Percentiles rank a stretch among this genome's conserved stretches.
Evolutionary conservation across 2,329 filamentous ascomycete species (phyloP).

Genomic region (Cercospora sojina): DNA sequence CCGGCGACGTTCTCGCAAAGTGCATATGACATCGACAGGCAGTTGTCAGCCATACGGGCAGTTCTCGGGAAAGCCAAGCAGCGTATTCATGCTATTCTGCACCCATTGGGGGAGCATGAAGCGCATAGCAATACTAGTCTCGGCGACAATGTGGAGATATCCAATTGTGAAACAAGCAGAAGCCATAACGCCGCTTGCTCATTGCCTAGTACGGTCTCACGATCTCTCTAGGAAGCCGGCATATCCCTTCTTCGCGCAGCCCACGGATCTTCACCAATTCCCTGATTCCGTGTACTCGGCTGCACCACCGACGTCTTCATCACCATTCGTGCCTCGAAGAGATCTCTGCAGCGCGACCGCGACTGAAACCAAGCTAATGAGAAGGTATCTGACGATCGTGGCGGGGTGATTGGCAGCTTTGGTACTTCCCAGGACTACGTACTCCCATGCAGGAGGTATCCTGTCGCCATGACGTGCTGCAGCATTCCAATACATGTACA

Average conservation of each 20-base stretch:
- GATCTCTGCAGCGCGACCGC: not conserved
- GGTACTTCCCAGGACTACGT: not conserved
- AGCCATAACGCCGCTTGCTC: not conserved
- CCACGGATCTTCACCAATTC: not conserved
- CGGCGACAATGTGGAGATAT: not conserved
- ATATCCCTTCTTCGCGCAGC: not conserved
- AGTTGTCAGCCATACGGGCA: too few relatives aligned
- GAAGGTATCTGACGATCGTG: not conserved
- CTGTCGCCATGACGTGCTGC: not conserved
- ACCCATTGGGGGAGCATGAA: too few relatives aligned
- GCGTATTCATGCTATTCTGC: too few relatives aligned
- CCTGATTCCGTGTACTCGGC: not conserved
- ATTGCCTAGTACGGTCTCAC: not conserved
- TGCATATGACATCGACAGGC: too few relatives aligned
- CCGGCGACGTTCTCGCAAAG: too few relatives aligned
- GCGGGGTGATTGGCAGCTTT: not conserved
- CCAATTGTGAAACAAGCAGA: not conserved
- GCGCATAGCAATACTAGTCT: not conserved
- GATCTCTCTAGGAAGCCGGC: not conserved
- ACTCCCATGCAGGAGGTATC: not conserved
- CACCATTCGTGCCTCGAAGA: not conserved
- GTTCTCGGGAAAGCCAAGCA: too few relatives aligned
- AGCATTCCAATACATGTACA: too few relatives aligned
- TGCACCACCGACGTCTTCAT: not conserved
- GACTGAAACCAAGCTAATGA: not conserved